A percentile compares a stretch with the other conserved stretches of the same genome.
phyloP scores from a whole-genome alignment of 2,329 filamentous ascomycete species.

The Helminthosporium solani region DNA sequence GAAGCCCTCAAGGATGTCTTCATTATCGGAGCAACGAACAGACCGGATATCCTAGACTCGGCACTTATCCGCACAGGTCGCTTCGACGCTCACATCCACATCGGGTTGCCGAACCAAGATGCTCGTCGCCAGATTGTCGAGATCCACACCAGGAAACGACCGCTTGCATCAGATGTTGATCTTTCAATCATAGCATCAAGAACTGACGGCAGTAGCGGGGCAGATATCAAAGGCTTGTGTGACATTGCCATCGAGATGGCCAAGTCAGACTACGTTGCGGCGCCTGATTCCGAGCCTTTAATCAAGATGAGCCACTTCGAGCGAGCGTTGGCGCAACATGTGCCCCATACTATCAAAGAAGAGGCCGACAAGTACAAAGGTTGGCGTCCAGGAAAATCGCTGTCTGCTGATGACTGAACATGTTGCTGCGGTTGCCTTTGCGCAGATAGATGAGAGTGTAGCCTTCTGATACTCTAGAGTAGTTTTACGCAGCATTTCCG shows the following conservation, averaged over 20 bases:
- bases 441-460: too few species aligned
- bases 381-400: slow-evolving; percentile 40
- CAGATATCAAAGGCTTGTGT: slow-evolving; percentile 69
- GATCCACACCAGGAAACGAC: slow-evolving; percentile 64
- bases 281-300: slow-evolving; percentile 21
- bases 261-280: slow-evolving; percentile 32
- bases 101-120: slow-evolving; percentile 72
- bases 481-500: too few species aligned
- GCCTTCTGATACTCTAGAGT: too few species aligned
- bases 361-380: slow-evolving; percentile 48
- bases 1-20: slow-evolving; percentile 80
- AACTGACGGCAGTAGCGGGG: slow-evolving; percentile 80
- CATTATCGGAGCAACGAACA: slow-evolving; percentile 88
- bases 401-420: slow-evolving; percentile 14
- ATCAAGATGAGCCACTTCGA: slow-evolving; percentile 52
- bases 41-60: slow-evolving; percentile 80
- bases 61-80: slow-evolving; percentile 83
- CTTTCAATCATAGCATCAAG: slow-evolving; percentile 60
- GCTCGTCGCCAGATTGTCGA: slow-evolving; percentile 76
- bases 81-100: slow-evolving; percentile 82
- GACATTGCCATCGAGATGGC: slow-evolving; percentile 41
- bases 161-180: slow-evolving; percentile 65
- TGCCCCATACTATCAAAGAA: slow-evolving; percentile 43
- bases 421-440: not conserved
- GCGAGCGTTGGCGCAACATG: slow-evolving; percentile 45